These are phyloP conservation scores for Musa itinerans DNA, from an alignment of 176 grass and related monocot genomes.

Conservation along the genomic window DNA sequence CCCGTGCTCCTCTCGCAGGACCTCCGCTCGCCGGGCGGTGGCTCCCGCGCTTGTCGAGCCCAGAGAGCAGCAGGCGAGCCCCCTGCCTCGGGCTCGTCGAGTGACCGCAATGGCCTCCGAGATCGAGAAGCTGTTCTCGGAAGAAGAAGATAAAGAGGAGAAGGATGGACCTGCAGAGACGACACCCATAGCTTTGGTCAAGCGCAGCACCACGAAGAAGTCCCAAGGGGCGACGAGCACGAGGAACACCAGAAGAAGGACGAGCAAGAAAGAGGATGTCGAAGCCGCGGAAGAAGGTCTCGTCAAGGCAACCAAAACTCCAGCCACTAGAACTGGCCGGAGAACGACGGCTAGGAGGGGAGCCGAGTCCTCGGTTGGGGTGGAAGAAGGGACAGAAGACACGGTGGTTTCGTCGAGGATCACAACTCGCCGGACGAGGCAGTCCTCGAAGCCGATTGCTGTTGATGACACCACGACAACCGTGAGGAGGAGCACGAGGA, in stretches of 20 bases:
- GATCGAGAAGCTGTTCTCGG: conserved; percentile 32
- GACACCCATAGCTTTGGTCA: not conserved
- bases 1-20: not conserved
- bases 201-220: not conserved
- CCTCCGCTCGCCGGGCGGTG: conserved; percentile 27
- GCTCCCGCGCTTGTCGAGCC: conserved; percentile 29
- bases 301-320: conserved; percentile 19
- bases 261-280: not conserved
- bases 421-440: conserved; percentile 17
- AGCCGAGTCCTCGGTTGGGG: not conserved
- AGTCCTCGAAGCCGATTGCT: conserved; percentile 2
- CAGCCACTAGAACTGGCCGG: conserved; percentile 2
- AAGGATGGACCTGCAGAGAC: conserved; percentile 27
- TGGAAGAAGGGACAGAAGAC: not conserved
- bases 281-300: not conserved
- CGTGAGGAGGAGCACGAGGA: conserved; percentile 20
- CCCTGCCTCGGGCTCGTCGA: conserved; percentile 9
- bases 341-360: conserved; percentile 19
- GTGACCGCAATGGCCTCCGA: conserved; percentile 34
- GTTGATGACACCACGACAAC: not conserved
- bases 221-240: conserved; percentile 21
- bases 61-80: conserved; percentile 2
- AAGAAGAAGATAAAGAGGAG: conserved; percentile 26
- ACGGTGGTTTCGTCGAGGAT: not conserved
- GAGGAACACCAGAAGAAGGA: conserved; percentile 7